Evolutionary conservation across 2,329 filamentous ascomycete species (phyloP), one percentile per base, ranked within the genome.

Genomic region (Cytospora piceae): DNA sequence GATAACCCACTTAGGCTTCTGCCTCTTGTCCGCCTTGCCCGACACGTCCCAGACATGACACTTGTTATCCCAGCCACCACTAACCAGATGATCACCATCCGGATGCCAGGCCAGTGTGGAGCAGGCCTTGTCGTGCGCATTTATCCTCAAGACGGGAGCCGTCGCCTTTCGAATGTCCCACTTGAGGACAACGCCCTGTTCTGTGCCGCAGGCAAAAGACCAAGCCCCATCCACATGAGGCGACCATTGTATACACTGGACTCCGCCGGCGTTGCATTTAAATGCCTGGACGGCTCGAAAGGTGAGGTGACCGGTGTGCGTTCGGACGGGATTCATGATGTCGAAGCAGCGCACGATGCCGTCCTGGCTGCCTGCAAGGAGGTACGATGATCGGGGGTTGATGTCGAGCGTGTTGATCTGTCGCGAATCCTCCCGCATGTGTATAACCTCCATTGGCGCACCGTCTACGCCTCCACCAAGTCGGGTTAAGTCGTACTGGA

Each of bases 41-140:
- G 85, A 84, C 65, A 90, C 75, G 71, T 90, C 87, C 88, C 88
- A 91, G 7, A 90, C 84, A 70, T 88, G 81, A 49, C 87, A 84
- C 61, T 83, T 84, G 66, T 82, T 82, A 72, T 91, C 88, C 69
- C 83, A 79, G 8, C 87, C 87, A 5, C 83, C 87, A 68, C 86
- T 90, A 58, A 88, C 81, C 14, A 90, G 76, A 70, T 90, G 87
- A n/a, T 83, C 81, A 17, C 88, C 88, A 71, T 90, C 88, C 0
- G 86, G 85, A 69, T 91, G 88, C 88, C 88, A 91, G 3, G 85
- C 82, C 53, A 90, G 85, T 0, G 85, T 81, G 2, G 83, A 80
- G 71, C 85, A 87, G 0, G 84, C 79, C 68, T 84, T 86, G 64
- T 87, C 84, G 71, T 90, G 87, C 0, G 85, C 87, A 34, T 85